A percentile compares a stretch with the other conserved stretches of the same genome.
phyloP scores from a whole-genome alignment of 2,329 filamentous ascomycete genomes.

The Alternaria rosae region DNA sequence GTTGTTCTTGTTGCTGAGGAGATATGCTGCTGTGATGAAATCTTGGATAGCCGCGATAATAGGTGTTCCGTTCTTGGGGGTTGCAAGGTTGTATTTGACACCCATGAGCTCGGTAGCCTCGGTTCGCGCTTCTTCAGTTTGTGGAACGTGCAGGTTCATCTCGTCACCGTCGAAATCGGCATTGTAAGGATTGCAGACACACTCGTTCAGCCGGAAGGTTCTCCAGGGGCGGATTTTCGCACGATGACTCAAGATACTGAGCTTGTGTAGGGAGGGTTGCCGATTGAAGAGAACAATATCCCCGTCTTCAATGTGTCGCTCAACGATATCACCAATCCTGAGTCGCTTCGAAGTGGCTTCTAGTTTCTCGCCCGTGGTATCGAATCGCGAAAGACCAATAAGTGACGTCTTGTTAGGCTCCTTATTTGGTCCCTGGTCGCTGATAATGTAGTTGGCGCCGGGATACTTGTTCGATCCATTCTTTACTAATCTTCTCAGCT shows the following conservation, averaged over 20 bases:
- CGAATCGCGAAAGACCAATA: slow-evolving; percentile 57
- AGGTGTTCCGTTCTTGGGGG: slow-evolving; percentile 95
- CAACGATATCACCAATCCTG: slow-evolving; percentile 84
- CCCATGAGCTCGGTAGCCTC: slow-evolving; percentile 98
- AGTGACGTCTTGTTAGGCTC: slow-evolving; percentile 72
- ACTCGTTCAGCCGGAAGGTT: slow-evolving; percentile 96
- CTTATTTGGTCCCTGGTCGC: slow-evolving; percentile 60
- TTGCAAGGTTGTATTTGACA: slow-evolving; percentile 94
- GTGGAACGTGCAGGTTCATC: slow-evolving; percentile 98
- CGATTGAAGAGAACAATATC: slow-evolving; percentile 98
- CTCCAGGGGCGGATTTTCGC: slow-evolving; percentile 94
- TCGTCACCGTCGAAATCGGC: slow-evolving; percentile 99
- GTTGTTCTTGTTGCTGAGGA: slow-evolving; percentile 89
- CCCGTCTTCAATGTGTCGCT: slow-evolving; percentile 92
- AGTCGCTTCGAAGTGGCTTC: slow-evolving; percentile 76
- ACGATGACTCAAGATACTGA: slow-evolving; percentile 96
- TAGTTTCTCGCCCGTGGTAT: slow-evolving; percentile 64
- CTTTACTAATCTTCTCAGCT: slow-evolving; percentile 74
- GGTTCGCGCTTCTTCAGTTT: slow-evolving; percentile 94
- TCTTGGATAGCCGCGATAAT: slow-evolving; percentile 99
- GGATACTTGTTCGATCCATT: slow-evolving; percentile 84
- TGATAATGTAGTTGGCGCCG: slow-evolving; percentile 83
- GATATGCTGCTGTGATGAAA: slow-evolving; percentile 94
- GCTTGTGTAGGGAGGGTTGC: slow-evolving; percentile 95
- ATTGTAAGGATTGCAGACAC: slow-evolving; percentile 97